Conservation (phyloP, 371 early-diverging fungal genomes). For the Saksenaea oblongispora region DNA sequence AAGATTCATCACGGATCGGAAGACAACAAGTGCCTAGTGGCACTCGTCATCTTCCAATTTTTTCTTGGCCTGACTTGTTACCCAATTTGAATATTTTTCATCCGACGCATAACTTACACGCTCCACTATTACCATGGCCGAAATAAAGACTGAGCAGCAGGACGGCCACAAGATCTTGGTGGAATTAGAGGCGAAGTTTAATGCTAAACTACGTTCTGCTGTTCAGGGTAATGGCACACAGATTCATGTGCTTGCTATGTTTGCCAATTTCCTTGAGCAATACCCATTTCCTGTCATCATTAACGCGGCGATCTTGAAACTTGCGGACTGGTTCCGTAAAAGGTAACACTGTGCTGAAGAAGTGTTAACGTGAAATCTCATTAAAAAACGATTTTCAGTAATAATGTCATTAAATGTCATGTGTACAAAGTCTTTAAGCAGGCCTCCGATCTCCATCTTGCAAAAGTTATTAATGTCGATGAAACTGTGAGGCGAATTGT, state of each 20-base stretch:
- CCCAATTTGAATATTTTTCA: no score
- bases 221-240: conserved; percentile 43
- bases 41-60: no score
- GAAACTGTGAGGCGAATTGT: conserved; percentile 55
- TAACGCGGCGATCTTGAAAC: conserved; percentile 57
- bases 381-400: conserved; percentile 28
- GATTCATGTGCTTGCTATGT: conserved; percentile 54
- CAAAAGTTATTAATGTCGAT: conserved; percentile 56
- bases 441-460: conserved; percentile 48
- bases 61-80: no score
- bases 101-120: neutral
- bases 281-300: conserved; percentile 58
- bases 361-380: neutral
- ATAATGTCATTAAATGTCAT: conserved; percentile 54
- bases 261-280: conserved; percentile 52
- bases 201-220: conserved; percentile 37
- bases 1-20: no score
- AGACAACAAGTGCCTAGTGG: no score
- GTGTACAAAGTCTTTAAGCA: conserved; percentile 56
- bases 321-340: conserved; percentile 60
- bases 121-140: neutral
- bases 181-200: conserved; percentile 40
- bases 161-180: conserved; percentile 44
- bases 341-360: conserved; percentile 27
- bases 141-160: conserved; percentile 17